Conservation (phyloP, 2,329 filamentous ascomycete genomes). For the Colletotrichum sp. region DNA sequence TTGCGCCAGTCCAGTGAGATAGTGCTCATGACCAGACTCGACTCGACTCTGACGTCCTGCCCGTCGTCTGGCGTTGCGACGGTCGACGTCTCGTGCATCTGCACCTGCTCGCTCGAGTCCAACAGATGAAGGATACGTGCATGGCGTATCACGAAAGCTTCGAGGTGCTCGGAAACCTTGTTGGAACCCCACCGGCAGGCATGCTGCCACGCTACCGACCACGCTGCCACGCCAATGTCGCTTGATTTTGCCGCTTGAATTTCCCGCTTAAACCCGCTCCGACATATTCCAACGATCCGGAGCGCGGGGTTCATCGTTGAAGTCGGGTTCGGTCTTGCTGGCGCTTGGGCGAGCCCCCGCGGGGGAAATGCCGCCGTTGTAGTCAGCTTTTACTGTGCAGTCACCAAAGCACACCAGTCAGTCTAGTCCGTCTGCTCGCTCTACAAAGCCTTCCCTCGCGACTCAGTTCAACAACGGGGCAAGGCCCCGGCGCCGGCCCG, state of each 20-base stretch:
- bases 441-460: not conserved
- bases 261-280: not conserved
- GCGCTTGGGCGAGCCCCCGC: not conserved
- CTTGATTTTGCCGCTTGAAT: not conserved
- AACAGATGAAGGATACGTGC: not conserved
- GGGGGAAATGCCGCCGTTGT: not conserved
- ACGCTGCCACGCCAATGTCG: not conserved
- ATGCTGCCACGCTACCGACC: not conserved
- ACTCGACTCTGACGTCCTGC: not conserved
- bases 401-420: not conserved
- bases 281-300: not conserved
- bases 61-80: not conserved
- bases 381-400: not conserved
- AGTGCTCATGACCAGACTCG: not conserved
- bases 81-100: not conserved
- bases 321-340: not conserved
- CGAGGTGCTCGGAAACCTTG: not conserved
- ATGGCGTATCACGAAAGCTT: not conserved
- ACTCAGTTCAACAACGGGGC: not conserved
- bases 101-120: not conserved
- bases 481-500: not conserved
- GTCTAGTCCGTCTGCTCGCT: not conserved
- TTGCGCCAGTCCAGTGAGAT: not conserved
- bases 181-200: not conserved
- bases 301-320: slow-evolving; percentile 1